Base-by-base conservation (phyloP, 192 early-diverging fungal species). In the Podila epigama region DNA sequence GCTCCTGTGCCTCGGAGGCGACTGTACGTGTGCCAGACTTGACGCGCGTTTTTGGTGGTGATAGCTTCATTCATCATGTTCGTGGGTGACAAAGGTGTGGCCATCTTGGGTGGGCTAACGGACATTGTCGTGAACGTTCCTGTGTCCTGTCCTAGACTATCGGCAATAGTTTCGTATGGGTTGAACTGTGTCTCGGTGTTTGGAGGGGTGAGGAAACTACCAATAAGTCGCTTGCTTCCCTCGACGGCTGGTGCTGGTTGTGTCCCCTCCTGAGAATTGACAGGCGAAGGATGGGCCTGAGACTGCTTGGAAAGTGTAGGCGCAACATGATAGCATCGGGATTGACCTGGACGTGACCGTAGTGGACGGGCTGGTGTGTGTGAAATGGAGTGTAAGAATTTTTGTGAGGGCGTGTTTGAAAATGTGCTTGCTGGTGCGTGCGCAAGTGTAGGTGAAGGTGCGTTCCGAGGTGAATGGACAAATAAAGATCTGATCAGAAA, bases 81-180 rank as follows among this genome's bases (percentile, higher is more conserved):
- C 12, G 7, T 20, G 2, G 59, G 64, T 1, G 58, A 35, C 58
- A 22, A 37, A 51, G 25, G 32, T 28, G 16, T 35, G 18, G 0
- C 5, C 8, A 11, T 44, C 29, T 10, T 31, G 39, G 12, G 22
- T 31, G 16, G 40, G 22, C 2, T 11, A 44, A 37, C n/a, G 18
- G 31, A 28, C 13, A 15, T 51, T 48, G 25, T 34, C 28, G 1
- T 20, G 10, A 20, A 29, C 20, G 50, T 33, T 35, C 15, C 35
- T 25, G 34, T 64, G 37, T 53, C 12, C 8, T 42, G 25, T 22
- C 50, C 39, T 75, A 77, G 35, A 35, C 66, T 77, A 29, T 77
- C 73, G 29, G 73, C 73, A 27, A 77, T 68, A 22, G 73, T 77
- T 50, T 77, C 66, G 25, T 68, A 56, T n/a, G 73, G 66, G 51